Percentiles rank a stretch among this genome's conserved stretches.
phyloP scores from a whole-genome alignment of 768 basidiomycete genomes.

The Suillus brevipes region DNA sequence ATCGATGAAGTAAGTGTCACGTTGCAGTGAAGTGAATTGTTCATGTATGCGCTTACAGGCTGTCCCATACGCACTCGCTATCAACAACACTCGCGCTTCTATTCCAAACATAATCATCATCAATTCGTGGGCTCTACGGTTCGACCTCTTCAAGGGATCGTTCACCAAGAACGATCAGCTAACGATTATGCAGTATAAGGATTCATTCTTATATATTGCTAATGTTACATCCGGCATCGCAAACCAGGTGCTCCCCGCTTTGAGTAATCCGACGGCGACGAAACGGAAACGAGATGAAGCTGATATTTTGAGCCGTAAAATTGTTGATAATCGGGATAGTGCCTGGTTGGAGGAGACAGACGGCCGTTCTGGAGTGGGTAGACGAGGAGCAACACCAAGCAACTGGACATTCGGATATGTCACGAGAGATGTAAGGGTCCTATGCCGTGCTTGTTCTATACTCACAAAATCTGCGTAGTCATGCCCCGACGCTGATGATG shows the following conservation, averaged over 20 bases:
- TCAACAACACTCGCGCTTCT: conserved; percentile 62
- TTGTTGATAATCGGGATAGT: conserved; percentile 50
- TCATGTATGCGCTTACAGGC: conserved; percentile 34
- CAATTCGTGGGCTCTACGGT: conserved; percentile 65
- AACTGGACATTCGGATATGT: conserved; percentile 75
- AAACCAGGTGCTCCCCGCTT: conserved; percentile 47
- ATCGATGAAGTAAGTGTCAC: conserved; percentile 41
- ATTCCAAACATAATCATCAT: conserved; percentile 66
- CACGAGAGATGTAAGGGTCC: conserved; percentile 56
- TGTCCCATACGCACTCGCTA: conserved; percentile 52
- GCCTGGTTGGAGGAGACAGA: conserved; percentile 63
- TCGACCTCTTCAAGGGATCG: conserved; percentile 62
- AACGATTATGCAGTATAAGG: conserved; percentile 67
- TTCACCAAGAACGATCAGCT: conserved; percentile 85
- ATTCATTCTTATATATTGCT: conserved; percentile 63
- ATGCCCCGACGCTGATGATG: conserved; percentile 64
- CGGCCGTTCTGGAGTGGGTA: conserved; percentile 34
- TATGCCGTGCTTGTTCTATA: background rate
- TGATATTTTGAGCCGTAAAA: conserved; percentile 40
- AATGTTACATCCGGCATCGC: conserved; percentile 52
- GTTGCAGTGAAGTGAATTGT: background rate
- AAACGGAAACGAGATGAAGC: conserved; percentile 30
- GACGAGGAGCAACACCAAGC: conserved; percentile 36
- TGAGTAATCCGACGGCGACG: conserved; percentile 49
- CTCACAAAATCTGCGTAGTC: conserved; percentile 37